A percentile compares a stretch with the other conserved stretches of the same genome.
phyloP scores from a whole-genome alignment of 2,329 filamentous ascomycete species.

The Ophiocordyceps camponoti-leonardi region DNA sequence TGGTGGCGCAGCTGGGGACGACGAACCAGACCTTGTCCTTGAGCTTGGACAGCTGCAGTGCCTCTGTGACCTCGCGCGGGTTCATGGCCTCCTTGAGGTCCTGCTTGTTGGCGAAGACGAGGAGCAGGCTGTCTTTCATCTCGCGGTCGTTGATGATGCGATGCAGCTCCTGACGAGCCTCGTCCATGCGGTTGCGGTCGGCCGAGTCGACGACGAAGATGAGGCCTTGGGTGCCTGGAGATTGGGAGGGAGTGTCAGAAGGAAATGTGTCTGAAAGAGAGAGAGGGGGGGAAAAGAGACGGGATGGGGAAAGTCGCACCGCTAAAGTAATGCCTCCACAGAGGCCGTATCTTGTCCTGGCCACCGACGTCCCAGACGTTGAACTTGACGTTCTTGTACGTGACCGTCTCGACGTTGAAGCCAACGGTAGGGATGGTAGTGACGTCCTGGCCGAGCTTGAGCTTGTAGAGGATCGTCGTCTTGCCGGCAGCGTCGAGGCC shows the following conservation, averaged over 20 bases:
- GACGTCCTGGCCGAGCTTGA: slow-evolving; percentile 98
- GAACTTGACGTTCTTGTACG: slow-evolving; percentile 99
- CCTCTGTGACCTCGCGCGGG: slow-evolving; percentile 63
- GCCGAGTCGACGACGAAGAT: slow-evolving; percentile 98
- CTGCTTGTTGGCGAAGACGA: slow-evolving; percentile 99
- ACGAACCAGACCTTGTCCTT: slow-evolving; percentile 80
- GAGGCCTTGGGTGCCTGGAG: slow-evolving; percentile 86
- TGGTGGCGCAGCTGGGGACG: slow-evolving; percentile 66
- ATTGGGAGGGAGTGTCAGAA: too few species aligned
- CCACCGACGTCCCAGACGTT: slow-evolving; percentile 99
- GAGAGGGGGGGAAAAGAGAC: too few species aligned
- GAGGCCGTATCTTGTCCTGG: slow-evolving; percentile 98
- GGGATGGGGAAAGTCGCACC: neutral
- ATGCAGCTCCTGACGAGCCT: slow-evolving; percentile 84
- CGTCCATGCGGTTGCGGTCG: slow-evolving; percentile 78
- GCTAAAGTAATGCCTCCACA: slow-evolving; percentile 97
- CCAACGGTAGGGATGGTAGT: slow-evolving; percentile 98
- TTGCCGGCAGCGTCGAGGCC: slow-evolving; percentile 99
- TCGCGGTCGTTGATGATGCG: slow-evolving; percentile 96
- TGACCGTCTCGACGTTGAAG: slow-evolving; percentile 99
- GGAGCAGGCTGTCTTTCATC: slow-evolving; percentile 84
- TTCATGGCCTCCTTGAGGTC: slow-evolving; percentile 75
- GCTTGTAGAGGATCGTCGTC: slow-evolving; percentile 99
- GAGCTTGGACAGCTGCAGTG: slow-evolving; percentile 57
- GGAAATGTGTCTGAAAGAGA: too few species aligned